Conservation (phyloP, 2,329 filamentous ascomycete genomes). For the Phoma sp. region DNA sequence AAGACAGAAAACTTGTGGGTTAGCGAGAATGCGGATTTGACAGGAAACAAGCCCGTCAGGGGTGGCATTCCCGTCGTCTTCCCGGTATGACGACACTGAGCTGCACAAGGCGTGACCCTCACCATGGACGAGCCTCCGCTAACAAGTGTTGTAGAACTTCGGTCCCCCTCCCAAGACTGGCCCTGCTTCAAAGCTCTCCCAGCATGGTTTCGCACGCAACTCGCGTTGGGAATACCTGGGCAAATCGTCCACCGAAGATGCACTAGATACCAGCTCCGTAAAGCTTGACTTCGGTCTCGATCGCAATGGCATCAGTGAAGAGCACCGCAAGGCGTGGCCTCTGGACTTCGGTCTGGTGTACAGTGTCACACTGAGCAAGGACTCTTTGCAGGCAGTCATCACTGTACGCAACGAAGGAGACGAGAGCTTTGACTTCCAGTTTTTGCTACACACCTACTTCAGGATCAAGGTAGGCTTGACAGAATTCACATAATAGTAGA, state of each 20-base stretch:
- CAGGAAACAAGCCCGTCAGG: constrained; percentile 87
- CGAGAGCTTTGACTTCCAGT: constrained; percentile 87
- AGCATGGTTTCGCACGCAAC: constrained; percentile 94
- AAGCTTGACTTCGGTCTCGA: constrained; percentile 97
- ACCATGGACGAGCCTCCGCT: neutral
- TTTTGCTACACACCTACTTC: constrained; percentile 91
- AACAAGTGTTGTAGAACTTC: constrained; percentile 70
- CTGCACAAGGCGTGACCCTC: neutral
- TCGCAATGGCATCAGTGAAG: constrained; percentile 71
- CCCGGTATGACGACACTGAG: constrained; percentile 68
- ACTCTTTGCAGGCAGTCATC: constrained; percentile 79
- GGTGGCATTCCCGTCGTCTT: constrained; percentile 94
- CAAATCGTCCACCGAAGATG: constrained; percentile 75
- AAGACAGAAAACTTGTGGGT: constrained; percentile 83
- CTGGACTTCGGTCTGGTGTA: constrained; percentile 91
- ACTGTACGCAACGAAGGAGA: constrained; percentile 89
- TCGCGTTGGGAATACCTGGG: constrained; percentile 93
- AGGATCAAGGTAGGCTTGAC: constrained; percentile 71
- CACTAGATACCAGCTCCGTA: constrained; percentile 63
- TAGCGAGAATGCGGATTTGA: constrained; percentile 79
- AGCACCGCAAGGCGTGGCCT: constrained; percentile 77
- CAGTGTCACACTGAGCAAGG: constrained; percentile 82
- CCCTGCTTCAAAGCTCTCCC: constrained; percentile 80
- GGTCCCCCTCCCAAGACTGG: constrained; percentile 76
- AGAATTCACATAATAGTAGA: too few species aligned